phyloP scores from a whole-genome alignment of 257 asterid genomes.

The Nicotiana otophora region DNA sequence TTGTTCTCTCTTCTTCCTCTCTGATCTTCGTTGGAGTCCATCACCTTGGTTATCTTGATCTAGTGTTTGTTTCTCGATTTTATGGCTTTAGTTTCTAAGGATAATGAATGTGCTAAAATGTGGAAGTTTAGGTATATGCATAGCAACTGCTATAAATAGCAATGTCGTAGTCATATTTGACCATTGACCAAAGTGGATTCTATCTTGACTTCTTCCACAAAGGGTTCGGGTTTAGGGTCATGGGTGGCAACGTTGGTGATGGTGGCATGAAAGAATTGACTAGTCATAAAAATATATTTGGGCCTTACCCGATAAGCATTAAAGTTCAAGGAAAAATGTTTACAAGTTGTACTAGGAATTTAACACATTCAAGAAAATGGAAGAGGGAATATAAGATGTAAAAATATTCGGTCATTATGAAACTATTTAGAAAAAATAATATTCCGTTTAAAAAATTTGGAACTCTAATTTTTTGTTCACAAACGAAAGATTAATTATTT shows the following conservation, averaged over 20 bases:
- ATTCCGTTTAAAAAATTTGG: not conserved
- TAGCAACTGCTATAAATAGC: not conserved
- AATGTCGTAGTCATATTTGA: conserved; percentile 8
- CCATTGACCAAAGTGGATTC: not conserved
- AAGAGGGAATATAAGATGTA: not conserved
- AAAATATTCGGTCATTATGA: not conserved
- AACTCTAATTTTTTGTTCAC: not conserved
- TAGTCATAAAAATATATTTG: not conserved
- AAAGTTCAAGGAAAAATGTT: not conserved
- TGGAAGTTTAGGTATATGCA: not conserved
- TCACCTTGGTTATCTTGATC: not conserved
- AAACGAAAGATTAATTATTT: not conserved
- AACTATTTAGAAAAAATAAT: not conserved
- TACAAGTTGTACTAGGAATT: not conserved
- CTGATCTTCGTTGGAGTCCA: conserved; percentile 18
- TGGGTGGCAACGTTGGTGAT: not conserved
- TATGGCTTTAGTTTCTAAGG: not conserved
- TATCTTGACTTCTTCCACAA: not conserved
- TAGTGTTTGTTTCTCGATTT: not conserved
- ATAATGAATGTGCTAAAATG: not conserved
- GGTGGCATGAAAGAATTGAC: not conserved
- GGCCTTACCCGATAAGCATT: not conserved
- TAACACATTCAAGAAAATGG: not conserved
- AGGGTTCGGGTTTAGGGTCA: not conserved
- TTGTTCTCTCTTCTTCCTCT: conserved; percentile 27